Evolutionary conservation across 2,329 filamentous ascomycete species (phyloP).

Genomic region (Blastomyces gilchristii): DNA sequence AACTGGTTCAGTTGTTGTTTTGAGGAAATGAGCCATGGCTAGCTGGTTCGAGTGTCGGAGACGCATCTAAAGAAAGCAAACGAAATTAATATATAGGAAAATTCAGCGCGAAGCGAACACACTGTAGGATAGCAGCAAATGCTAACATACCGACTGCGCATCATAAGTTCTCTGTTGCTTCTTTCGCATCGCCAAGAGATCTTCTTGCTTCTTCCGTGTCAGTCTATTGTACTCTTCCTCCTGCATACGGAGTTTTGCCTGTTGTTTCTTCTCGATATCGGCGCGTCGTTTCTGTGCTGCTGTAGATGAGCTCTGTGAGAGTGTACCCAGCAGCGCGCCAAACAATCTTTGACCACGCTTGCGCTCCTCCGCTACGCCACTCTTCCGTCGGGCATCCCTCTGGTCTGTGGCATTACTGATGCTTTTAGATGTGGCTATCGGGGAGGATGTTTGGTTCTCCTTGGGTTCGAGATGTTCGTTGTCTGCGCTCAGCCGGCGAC

Average conservation of each 20-base stretch:
- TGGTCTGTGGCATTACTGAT: conserved; percentile 5
- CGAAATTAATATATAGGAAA: background rate
- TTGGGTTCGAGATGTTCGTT: conserved; percentile 16
- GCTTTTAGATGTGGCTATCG: conserved; percentile 12
- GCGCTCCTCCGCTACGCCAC: conserved; percentile 56
- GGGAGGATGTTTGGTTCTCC: conserved; percentile 14
- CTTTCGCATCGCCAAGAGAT: conserved; percentile 51
- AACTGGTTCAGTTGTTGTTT: conserved; percentile 59
- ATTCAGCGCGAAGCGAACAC: background rate
- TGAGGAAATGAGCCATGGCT: conserved; percentile 60
- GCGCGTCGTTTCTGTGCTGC: conserved; percentile 57
- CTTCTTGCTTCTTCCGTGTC: conserved; percentile 54
- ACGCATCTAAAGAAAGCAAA: conserved; percentile 50
- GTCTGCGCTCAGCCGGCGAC: conserved; percentile 40
- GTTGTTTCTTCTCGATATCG: conserved; percentile 74
- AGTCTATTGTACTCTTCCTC: conserved; percentile 60
- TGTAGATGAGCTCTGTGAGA: conserved; percentile 60
- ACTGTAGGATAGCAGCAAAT: background rate
- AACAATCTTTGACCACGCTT: conserved; percentile 79
- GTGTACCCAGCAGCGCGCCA: conserved; percentile 65
- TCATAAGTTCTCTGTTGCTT: conserved; percentile 66
- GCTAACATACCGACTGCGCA: conserved; percentile 59
- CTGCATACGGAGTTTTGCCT: conserved; percentile 63
- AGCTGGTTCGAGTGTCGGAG: conserved; percentile 63
- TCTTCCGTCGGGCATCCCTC: conserved; percentile 14